Base-by-base conservation (phyloP, 2,329 filamentous ascomycete species). In the Monilinia fructicola region DNA sequence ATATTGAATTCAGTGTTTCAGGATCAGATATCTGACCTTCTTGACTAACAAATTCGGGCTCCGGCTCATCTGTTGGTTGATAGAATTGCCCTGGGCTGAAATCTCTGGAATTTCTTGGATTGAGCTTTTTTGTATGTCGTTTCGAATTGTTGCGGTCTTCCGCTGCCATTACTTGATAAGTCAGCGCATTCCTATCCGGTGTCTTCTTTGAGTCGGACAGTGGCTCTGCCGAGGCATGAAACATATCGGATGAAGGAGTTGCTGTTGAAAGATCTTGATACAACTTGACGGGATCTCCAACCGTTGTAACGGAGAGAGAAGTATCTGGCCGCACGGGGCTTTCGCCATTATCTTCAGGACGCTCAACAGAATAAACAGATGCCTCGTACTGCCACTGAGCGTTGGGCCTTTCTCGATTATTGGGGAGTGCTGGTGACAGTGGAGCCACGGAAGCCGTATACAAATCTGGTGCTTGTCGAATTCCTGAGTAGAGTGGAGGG, bases 81-180 rank as follows among this genome's bases (percentile, higher is more conserved):
- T 16, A 23, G 9, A 60, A 60, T 21, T 60, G n/a, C 18, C 58
- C 44, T 6, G 58, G 44, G 14, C 28, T 60, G 14, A 50, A 60
- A 38, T 60, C 58, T 23, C 21, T 60, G 28, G 58, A 50, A 16
- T 60, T 50, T 4, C 58, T 44, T 60, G 58, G 58, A 23, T 60
- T 60, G 1, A 18, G 44, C 58, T 50, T 60, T 38, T 60, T 50
- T 1, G 21, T 38, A 26, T 38, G 28, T 40, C 14, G 28, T 38
- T 60, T 50, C 58, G 28, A 60, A 28, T 60, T 60, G 28, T 60
- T 60, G 26, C 44, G 58, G 18, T 60, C 44, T 31, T 50, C 58
- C 5, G 58, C 58, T 23, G 46, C 44, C 44, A 60, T 60, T 16
- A 38, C 44, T 50, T 50, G 28, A 11, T 50, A 38, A 10, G 58